Conservation (phyloP, 768 basidiomycete genomes). For the Mycena rosella region DNA sequence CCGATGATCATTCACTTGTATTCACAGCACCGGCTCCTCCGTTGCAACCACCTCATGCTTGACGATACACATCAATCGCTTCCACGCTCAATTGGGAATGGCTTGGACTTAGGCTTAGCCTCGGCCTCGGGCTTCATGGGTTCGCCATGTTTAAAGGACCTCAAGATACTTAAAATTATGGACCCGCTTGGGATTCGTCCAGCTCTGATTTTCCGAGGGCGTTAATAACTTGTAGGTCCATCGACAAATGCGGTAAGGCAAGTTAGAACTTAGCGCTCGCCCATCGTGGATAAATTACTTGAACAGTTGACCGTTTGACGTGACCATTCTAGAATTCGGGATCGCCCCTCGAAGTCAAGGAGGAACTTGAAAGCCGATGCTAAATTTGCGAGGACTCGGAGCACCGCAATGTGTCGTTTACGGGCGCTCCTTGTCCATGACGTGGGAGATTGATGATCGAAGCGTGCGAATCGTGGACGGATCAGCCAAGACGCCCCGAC, state of each 20-base stretch:
- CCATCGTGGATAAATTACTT: neutral
- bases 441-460: conserved; percentile 17
- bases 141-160: too few species aligned
- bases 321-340: conserved; percentile 21
- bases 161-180: too few species aligned
- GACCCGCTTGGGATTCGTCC: too few species aligned
- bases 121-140: too few species aligned
- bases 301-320: conserved; percentile 10
- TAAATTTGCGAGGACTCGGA: neutral
- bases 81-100: neutral
- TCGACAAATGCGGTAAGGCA: neutral
- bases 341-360: conserved; percentile 12
- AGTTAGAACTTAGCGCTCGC: too few species aligned
- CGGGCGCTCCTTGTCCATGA: conserved; percentile 14
- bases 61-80: neutral
- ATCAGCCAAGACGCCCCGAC: neutral
- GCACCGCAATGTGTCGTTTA: neutral
- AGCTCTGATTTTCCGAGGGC: too few species aligned
- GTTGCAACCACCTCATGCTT: conserved; percentile 8
- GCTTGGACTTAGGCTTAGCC: neutral
- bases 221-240: neutral
- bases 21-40: conserved; percentile 2
- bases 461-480: neutral
- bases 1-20: conserved; percentile 22
- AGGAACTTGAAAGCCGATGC: conserved; percentile 14